Percentiles rank a stretch among this genome's conserved stretches.
phyloP scores from a whole-genome alignment of 495 filamentous ascomycete species.

The Bryoglossum gracile region DNA sequence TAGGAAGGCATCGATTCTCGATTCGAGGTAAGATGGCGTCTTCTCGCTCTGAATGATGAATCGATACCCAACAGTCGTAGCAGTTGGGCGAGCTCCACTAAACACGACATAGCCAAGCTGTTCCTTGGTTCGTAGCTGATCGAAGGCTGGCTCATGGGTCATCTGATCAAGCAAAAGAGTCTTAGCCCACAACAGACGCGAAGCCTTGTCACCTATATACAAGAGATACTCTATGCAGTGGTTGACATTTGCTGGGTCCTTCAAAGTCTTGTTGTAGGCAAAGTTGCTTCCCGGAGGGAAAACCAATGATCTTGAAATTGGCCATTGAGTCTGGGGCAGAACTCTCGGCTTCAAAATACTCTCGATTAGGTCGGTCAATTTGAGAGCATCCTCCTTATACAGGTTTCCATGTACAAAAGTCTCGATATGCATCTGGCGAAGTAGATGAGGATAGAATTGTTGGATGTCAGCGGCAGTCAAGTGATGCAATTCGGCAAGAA shows the following conservation, averaged over 20 bases:
- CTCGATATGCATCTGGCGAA: constrained; percentile 83
- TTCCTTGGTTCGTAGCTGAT: constrained; percentile 92
- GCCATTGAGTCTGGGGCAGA: constrained; percentile 74
- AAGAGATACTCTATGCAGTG: constrained; percentile 92
- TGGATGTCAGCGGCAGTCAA: constrained; percentile 69
- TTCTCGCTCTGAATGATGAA: constrained; percentile 94
- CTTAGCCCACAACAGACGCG: constrained; percentile 63
- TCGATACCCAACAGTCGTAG: constrained; percentile 74
- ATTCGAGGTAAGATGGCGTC: constrained; percentile 73
- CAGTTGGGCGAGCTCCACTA: constrained; percentile 60
- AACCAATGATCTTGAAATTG: constrained; percentile 65
- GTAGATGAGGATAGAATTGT: constrained; percentile 69
- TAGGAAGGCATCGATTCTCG: constrained; percentile 80
- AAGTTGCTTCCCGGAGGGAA: constrained; percentile 76
- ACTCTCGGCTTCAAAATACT: constrained; percentile 66
- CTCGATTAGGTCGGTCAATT: constrained; percentile 76
- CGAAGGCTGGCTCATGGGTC: constrained; percentile 86
- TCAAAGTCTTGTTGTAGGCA: constrained; percentile 69
- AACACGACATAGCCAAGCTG: constrained; percentile 97
- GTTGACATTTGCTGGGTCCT: constrained; percentile 91
- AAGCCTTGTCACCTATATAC: constrained; percentile 65
- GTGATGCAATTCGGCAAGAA: constrained; percentile 64
- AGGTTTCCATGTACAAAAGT: constrained; percentile 86
- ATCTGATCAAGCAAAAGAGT: constrained; percentile 82
- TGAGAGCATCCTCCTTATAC: constrained; percentile 90